A percentile compares a stretch with the other conserved stretches of the same genome.
phyloP scores from a whole-genome alignment of 2,329 filamentous ascomycete species.

The Cladosporium sphaerospermum region DNA sequence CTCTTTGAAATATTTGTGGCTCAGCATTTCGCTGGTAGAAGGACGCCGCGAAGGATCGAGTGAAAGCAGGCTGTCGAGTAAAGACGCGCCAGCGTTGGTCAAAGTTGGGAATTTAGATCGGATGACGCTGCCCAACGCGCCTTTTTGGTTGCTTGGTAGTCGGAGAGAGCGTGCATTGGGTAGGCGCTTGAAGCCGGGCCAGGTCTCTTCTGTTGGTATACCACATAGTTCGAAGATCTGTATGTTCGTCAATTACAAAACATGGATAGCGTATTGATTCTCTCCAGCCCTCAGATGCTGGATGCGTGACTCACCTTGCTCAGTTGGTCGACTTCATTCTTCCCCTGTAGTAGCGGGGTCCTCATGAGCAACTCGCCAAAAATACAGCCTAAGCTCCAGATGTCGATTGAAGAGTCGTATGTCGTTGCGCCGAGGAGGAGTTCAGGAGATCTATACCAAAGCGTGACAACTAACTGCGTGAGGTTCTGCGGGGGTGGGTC shows the following conservation, averaged over 20 bases:
- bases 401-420: slow-evolving; percentile 75
- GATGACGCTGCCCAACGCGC: slow-evolving; percentile 46
- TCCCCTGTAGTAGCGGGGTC: slow-evolving; percentile 76
- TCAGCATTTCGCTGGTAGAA: slow-evolving; percentile 65
- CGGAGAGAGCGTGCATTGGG: slow-evolving; percentile 79
- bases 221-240: slow-evolving; percentile 84
- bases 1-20: slow-evolving; percentile 79
- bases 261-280: slow-evolving; percentile 16
- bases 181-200: slow-evolving; percentile 80
- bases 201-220: slow-evolving; percentile 71
- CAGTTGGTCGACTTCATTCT: slow-evolving; percentile 88
- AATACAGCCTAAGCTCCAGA: slow-evolving; percentile 96
- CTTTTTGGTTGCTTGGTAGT: slow-evolving; percentile 47
- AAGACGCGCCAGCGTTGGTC: slow-evolving; percentile 63
- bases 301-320: slow-evolving; percentile 47
- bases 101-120: slow-evolving; percentile 75
- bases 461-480: slow-evolving; percentile 88
- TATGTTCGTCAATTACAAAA: slow-evolving; percentile 19
- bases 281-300: slow-evolving; percentile 25
- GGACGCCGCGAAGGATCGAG: slow-evolving; percentile 70
- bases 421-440: slow-evolving; percentile 71
- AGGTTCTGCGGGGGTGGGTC: slow-evolving; percentile 67
- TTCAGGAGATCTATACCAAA: slow-evolving; percentile 94
- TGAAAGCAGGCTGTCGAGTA: slow-evolving; percentile 65
- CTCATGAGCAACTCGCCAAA: slow-evolving; percentile 85